Conservation (phyloP, 805 yeast genomes). For the Pichia insulana region DNA sequence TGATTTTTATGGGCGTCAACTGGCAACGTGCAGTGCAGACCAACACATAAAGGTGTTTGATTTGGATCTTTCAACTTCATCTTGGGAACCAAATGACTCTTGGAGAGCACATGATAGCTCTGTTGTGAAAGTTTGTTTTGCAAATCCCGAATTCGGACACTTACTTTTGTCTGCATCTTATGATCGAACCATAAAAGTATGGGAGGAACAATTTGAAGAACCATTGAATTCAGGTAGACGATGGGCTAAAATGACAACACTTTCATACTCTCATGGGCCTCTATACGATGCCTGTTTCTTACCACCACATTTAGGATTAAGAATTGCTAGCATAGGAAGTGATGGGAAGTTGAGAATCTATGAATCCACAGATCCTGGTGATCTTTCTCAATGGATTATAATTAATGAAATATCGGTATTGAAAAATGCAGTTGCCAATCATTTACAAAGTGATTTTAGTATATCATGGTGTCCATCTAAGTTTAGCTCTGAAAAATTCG, state of each 20-base stretch:
- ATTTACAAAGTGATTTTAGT: constrained; percentile 77
- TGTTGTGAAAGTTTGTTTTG: constrained; percentile 79
- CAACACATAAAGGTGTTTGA: constrained; percentile 89
- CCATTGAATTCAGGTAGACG: constrained; percentile 69
- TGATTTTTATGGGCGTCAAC: constrained; percentile 84
- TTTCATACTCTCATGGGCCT: constrained; percentile 85
- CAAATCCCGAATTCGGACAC: constrained; percentile 89
- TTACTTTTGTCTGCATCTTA: constrained; percentile 81
- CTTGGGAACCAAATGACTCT: constrained; percentile 79
- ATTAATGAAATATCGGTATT: constrained; percentile 63
- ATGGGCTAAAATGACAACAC: constrained; percentile 68
- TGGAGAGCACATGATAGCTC: constrained; percentile 96
- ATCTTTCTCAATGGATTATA: constrained; percentile 71
- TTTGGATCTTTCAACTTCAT: constrained; percentile 51
- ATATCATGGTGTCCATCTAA: constrained; percentile 88
- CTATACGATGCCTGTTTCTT: constrained; percentile 85
- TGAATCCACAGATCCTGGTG: constrained; percentile 86
- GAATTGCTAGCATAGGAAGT: constrained; percentile 78
- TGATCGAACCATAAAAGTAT: constrained; percentile 80
- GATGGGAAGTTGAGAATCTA: constrained; percentile 82
- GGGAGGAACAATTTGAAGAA: constrained; percentile 86
- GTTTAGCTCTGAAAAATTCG: constrained; percentile 71
- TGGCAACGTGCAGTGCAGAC: constrained; percentile 94
- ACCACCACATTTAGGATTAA: constrained; percentile 73
- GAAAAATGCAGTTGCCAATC: constrained; percentile 64